Evolutionary conservation across 1,139 yeast species (phyloP).

Genomic region (Groenewaldozyma sp.): DNA sequence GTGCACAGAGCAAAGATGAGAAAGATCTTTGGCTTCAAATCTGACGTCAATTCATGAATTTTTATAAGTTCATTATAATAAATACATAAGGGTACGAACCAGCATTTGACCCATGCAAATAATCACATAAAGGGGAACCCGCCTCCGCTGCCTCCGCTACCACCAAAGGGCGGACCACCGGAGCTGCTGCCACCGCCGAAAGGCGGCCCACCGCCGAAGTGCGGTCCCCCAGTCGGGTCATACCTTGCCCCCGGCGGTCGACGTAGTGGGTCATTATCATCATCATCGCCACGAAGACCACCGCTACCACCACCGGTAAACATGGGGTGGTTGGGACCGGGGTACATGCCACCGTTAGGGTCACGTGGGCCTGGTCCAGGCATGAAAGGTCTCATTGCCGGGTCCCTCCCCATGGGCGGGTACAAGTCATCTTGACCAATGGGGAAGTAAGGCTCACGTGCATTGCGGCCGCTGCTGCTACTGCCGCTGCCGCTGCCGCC

Average conservation of each 20-base stretch:
- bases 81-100: too few relatives aligned
- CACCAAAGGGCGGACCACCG: constrained; percentile 1
- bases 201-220: constrained; percentile 10
- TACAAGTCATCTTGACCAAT: constrained; percentile 34
- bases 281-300: constrained; percentile 18
- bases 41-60: too few relatives aligned
- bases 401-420: constrained; percentile 32
- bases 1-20: not conserved
- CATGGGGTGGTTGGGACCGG: constrained; percentile 23
- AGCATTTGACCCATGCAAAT: too few relatives aligned
- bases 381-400: constrained; percentile 23
- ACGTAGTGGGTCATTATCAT: constrained; percentile 18
- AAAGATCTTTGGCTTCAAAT: not conserved
- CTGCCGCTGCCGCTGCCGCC: constrained; percentile 1
- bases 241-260: constrained; percentile 34
- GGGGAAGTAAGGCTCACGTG: constrained; percentile 13
- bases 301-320: constrained; percentile 16
- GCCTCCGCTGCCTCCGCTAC: not conserved
- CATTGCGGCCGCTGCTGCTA: constrained; percentile 7
- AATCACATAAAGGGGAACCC: too few relatives aligned
- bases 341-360: constrained; percentile 33
- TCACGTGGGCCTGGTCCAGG: constrained; percentile 8
- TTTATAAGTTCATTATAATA: too few relatives aligned
- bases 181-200: not conserved
- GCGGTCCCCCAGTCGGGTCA: constrained; percentile 29